Evolutionary conservation across 2,329 filamentous ascomycete genomes (phyloP).

Genomic region (Fusarium camptoceras): DNA sequence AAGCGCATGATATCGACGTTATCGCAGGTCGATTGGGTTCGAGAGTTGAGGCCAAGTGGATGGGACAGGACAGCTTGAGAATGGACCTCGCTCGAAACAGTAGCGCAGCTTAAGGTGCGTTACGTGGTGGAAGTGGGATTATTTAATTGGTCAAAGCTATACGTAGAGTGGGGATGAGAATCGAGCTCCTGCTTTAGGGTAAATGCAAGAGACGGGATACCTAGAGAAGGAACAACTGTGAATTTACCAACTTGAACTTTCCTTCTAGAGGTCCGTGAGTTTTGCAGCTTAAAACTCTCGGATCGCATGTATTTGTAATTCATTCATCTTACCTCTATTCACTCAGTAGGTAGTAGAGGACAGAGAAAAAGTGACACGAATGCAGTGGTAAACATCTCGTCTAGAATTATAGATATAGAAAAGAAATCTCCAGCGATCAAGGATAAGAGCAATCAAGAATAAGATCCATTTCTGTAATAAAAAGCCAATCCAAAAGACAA

Average conservation of each 20-base stretch:
- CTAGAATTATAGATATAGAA: fast-evolving
- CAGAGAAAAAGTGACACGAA: not conserved
- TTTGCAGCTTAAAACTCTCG: not conserved
- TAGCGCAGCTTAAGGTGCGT: constrained; percentile 30
- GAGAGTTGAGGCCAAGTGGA: constrained; percentile 44
- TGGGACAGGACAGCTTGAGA: constrained; percentile 45
- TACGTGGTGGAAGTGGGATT: constrained; percentile 48
- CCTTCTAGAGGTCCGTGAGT: not conserved
- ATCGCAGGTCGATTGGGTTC: constrained; percentile 37
- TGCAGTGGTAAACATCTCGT: not conserved
- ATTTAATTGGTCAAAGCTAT: constrained; percentile 44
- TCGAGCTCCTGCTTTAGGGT: constrained; percentile 30
- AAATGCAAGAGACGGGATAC: not conserved
- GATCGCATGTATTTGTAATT: not conserved
- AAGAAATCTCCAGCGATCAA: fast-evolving
- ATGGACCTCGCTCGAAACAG: constrained; percentile 33
- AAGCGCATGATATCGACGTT: constrained; percentile 52
- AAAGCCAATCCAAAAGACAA: not conserved
- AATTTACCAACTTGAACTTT: not conserved
- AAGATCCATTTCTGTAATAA: not conserved
- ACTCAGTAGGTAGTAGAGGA: not conserved
- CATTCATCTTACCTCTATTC: not conserved
- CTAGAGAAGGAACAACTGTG: not conserved
- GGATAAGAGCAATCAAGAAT: not conserved
- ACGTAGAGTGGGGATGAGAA: constrained; percentile 11